Conservation (phyloP, 1,139 yeast species). For the Taphrina betulina region DNA sequence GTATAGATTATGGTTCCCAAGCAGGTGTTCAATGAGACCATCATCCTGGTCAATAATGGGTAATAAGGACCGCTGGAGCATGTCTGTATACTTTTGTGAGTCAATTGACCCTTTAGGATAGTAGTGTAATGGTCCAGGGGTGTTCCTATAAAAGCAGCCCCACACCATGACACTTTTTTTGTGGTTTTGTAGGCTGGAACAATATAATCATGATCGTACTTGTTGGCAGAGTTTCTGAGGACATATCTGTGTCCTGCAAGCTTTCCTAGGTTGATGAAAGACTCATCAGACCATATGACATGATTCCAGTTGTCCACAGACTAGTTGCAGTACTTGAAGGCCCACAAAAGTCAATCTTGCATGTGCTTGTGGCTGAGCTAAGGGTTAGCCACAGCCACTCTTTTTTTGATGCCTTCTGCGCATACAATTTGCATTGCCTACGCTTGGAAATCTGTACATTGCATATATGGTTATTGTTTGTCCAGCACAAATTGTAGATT, state of each 20-base stretch:
- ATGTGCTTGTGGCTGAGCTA: conserved; percentile 1
- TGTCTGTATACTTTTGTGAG: background rate
- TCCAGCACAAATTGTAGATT: too few species aligned
- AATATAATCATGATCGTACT: background rate
- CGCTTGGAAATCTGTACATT: too few species aligned
- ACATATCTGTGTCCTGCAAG: conserved; percentile 2
- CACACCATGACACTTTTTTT: background rate
- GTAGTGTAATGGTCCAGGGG: conserved; percentile 5
- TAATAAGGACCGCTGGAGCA: background rate
- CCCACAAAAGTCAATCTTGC: background rate
- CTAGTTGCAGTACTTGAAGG: background rate
- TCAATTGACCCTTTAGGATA: conserved; percentile 1
- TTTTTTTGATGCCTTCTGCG: too few species aligned
- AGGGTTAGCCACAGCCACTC: too few species aligned
- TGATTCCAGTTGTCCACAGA: too few species aligned
- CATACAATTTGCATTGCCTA: too few species aligned
- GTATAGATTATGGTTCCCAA: background rate
- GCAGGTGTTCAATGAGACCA: conserved; percentile 1
- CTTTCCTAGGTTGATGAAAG: background rate
- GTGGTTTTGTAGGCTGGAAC: background rate
- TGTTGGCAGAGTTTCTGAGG: background rate
- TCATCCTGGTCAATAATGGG: conserved; percentile 1
- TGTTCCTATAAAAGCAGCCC: background rate
- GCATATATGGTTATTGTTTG: too few species aligned
- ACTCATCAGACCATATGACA: conserved; percentile 5